These are phyloP conservation scores for Ceratocystis papillata DNA, from an alignment of 2,329 filamentous ascomycete species.

Conservation along the genomic window DNA sequence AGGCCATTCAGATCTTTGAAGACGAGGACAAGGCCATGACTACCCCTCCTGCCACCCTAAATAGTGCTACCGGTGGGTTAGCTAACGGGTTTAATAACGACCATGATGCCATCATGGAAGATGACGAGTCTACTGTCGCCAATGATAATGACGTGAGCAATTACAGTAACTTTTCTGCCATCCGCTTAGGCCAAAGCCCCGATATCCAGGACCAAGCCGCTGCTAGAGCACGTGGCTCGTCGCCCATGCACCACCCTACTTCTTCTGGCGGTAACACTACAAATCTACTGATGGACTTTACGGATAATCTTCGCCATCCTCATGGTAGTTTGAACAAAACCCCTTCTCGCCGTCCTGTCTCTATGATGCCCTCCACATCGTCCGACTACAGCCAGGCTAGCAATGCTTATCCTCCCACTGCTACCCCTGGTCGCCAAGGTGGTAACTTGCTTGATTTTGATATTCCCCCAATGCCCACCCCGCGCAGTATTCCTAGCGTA, in stretches of 20 bases:
- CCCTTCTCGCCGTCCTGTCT: slow-evolving; percentile 31
- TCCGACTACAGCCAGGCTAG: not conserved
- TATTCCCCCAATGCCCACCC: slow-evolving; percentile 85
- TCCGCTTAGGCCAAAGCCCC: slow-evolving; percentile 40
- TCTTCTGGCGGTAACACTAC: slow-evolving; percentile 46
- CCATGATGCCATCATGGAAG: slow-evolving; percentile 28
- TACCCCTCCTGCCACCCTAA: slow-evolving; percentile 24
- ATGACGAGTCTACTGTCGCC: slow-evolving; percentile 35
- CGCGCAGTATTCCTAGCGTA: slow-evolving; percentile 79
- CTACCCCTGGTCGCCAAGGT: slow-evolving; percentile 45
- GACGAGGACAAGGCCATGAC: slow-evolving; percentile 35
- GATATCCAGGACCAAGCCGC: slow-evolving; percentile 17
- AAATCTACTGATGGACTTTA: slow-evolving; percentile 78
- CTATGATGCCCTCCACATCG: slow-evolving; percentile 23
- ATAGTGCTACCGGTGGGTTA: slow-evolving; percentile 28
- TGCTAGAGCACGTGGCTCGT: slow-evolving; percentile 41
- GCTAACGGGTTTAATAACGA: slow-evolving; percentile 14
- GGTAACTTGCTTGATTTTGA: slow-evolving; percentile 65
- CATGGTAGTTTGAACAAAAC: slow-evolving; percentile 25
- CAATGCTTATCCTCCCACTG: slow-evolving; percentile 28
- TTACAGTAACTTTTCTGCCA: slow-evolving; percentile 79
- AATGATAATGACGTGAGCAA: slow-evolving; percentile 70
- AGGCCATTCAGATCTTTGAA: slow-evolving; percentile 53
- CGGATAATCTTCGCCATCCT: slow-evolving; percentile 53
- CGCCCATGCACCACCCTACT: slow-evolving; percentile 33